Conservation (phyloP, 2,329 filamentous ascomycete genomes). For the Westerdykella sp. region DNA sequence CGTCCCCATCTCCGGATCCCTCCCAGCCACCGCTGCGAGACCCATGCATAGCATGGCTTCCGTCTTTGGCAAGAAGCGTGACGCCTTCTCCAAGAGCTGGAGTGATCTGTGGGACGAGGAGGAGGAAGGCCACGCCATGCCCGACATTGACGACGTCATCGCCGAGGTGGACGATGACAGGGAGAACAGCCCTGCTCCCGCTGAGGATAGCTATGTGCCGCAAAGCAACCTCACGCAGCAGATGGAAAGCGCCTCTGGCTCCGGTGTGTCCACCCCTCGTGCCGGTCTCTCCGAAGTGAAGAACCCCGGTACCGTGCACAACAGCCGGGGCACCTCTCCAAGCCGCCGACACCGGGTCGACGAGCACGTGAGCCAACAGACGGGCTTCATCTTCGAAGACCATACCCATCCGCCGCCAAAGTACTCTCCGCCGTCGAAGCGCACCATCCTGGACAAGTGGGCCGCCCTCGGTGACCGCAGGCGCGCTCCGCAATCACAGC, state of each 20-base stretch:
- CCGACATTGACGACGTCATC: slow-evolving; percentile 44
- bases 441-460: slow-evolving; percentile 73
- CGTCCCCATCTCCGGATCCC: slow-evolving; percentile 71
- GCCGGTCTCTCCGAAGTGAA: slow-evolving; percentile 50
- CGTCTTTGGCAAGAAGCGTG: slow-evolving; percentile 71
- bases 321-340: slow-evolving; percentile 38
- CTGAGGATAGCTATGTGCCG: slow-evolving; percentile 51
- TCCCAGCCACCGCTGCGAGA: slow-evolving; percentile 57
- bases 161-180: too few relatives aligned
- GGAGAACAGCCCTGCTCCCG: slow-evolving; percentile 35
- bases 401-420: slow-evolving; percentile 40
- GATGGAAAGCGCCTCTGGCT: slow-evolving; percentile 36
- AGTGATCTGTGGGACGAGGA: slow-evolving; percentile 98
- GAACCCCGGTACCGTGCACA: slow-evolving; percentile 49
- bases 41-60: slow-evolving; percentile 66
- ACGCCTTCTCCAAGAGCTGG: slow-evolving; percentile 94
- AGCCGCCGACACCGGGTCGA: slow-evolving; percentile 40
- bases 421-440: slow-evolving; percentile 63
- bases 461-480: slow-evolving; percentile 77
- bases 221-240: slow-evolving; percentile 25
- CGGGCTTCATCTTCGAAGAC: slow-evolving; percentile 70
- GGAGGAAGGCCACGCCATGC: slow-evolving; percentile 60
- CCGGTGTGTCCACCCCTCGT: slow-evolving; percentile 46
- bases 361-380: slow-evolving; percentile 60
- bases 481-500: slow-evolving; percentile 54